Evolutionary conservation across 768 basidiomycete genomes (phyloP).

Genomic region (Rhizopogon roseolus): DNA sequence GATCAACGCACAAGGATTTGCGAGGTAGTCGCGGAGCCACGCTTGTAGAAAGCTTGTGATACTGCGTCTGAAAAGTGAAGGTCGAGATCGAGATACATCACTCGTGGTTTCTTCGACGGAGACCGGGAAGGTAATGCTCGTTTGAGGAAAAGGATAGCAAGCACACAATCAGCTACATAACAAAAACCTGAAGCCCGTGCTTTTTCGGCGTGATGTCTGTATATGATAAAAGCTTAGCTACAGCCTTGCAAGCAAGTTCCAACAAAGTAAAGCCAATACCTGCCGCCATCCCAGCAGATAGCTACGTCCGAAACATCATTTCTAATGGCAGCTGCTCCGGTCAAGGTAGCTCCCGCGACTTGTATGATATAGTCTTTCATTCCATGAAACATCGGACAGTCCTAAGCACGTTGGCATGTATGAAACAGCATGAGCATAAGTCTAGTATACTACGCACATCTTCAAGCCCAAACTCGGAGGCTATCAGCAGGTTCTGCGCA

Average conservation of each 20-base stretch:
- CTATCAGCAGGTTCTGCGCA: slow-evolving; percentile 13
- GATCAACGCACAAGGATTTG: slow-evolving; percentile 42
- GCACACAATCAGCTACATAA: slow-evolving; percentile 87
- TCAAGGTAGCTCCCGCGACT: slow-evolving; percentile 74
- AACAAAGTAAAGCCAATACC: slow-evolving; percentile 32
- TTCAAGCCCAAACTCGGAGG: slow-evolving; percentile 51
- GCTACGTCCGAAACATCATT: slow-evolving; percentile 51
- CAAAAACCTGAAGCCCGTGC: slow-evolving; percentile 84
- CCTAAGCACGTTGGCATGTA: slow-evolving; percentile 36
- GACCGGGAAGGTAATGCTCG: slow-evolving; percentile 22
- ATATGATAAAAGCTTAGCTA: background rate
- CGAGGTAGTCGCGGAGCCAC: slow-evolving; percentile 27
- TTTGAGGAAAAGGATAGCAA: slow-evolving; percentile 73
- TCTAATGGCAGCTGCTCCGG: slow-evolving; percentile 61
- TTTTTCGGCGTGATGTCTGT: slow-evolving; percentile 81
- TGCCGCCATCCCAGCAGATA: slow-evolving; percentile 91
- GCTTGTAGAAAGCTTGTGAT: slow-evolving; percentile 63
- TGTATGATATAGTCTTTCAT: slow-evolving; percentile 65
- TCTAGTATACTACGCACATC: slow-evolving; percentile 36
- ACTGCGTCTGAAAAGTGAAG: slow-evolving; percentile 91
- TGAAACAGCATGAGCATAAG: background rate
- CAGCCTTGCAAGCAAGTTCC: background rate
- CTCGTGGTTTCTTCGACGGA: slow-evolving; percentile 41
- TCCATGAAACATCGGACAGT: slow-evolving; percentile 74
- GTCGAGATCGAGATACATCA: slow-evolving; percentile 92